These are phyloP conservation scores for Phytophthora foliorum DNA, from an alignment of 352 stramenopile genomes.

Conservation along the genomic window DNA sequence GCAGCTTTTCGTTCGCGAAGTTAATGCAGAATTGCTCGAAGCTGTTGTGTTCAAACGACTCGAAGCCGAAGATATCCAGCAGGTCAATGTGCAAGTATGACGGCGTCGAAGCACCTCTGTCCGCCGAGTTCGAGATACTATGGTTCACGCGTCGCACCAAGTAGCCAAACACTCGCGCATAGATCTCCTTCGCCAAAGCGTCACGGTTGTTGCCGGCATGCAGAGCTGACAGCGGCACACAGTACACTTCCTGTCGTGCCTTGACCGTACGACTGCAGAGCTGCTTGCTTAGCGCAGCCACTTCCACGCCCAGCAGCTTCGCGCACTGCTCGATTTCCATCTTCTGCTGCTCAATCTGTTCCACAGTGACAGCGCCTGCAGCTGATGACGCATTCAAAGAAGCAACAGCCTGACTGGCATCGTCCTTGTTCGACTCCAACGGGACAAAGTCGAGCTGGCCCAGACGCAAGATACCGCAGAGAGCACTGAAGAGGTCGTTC, in stretches of 20 bases:
- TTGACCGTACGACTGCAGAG: constrained; percentile 88
- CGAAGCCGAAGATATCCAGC: constrained; percentile 98
- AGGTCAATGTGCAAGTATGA: constrained; percentile 93
- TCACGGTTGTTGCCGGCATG: constrained; percentile 92
- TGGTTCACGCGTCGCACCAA: constrained; percentile 92
- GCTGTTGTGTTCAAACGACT: constrained; percentile 94
- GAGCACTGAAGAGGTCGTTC: constrained; percentile 73
- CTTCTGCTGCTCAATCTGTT: constrained; percentile 62
- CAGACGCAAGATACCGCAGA: constrained; percentile 82
- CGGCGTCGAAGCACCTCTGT: constrained; percentile 32
- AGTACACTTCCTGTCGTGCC: constrained; percentile 86
- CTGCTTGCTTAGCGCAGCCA: constrained; percentile 66
- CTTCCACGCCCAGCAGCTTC: constrained; percentile 75
- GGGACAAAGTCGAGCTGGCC: constrained; percentile 88
- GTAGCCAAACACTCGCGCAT: constrained; percentile 95
- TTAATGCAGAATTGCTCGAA: constrained; percentile 98
- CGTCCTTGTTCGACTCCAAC: constrained; percentile 78
- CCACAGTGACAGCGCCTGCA: constrained; percentile 25
- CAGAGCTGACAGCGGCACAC: constrained; percentile 72
- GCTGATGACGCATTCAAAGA: constrained; percentile 41
- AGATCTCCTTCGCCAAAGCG: constrained; percentile 96
- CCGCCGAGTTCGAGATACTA: constrained; percentile 73
- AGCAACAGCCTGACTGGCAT: constrained; percentile 75
- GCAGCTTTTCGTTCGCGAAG: constrained; percentile 96
- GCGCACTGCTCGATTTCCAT: constrained; percentile 71